These are phyloP conservation scores for Epichloe elymi DNA, from an alignment of 2,329 filamentous ascomycete species.

Conservation along the genomic window DNA sequence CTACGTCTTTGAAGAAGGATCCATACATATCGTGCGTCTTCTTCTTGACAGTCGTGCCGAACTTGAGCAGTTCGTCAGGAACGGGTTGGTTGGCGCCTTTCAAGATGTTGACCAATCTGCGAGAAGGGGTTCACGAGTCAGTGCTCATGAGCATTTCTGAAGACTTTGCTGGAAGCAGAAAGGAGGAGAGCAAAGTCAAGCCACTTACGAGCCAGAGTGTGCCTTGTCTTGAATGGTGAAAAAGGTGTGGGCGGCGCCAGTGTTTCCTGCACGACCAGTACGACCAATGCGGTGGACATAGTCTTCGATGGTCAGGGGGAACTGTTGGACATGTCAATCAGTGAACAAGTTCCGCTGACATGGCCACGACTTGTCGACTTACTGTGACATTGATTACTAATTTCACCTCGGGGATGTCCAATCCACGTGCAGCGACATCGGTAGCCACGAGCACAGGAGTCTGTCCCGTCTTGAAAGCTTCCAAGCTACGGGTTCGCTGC, in stretches of 20 bases:
- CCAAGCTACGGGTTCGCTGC: conserved; percentile 73
- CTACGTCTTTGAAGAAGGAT: conserved; percentile 86
- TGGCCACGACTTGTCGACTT: conserved; percentile 13
- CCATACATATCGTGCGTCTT: conserved; percentile 94
- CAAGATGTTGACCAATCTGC: conserved; percentile 80
- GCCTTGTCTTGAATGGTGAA: conserved; percentile 94
- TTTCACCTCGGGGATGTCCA: conserved; percentile 93
- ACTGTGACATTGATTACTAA: conserved; percentile 84
- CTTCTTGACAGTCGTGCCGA: conserved; percentile 97
- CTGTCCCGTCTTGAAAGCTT: conserved; percentile 77
- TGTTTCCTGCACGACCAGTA: conserved; percentile 84
- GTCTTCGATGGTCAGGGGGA: conserved; percentile 90
- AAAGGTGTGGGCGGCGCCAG: conserved; percentile 77
- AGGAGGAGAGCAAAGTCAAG: neutral
- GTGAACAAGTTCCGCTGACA: conserved; percentile 5
- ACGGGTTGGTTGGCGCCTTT: conserved; percentile 86
- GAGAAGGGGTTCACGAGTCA: neutral
- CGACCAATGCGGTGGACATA: conserved; percentile 96
- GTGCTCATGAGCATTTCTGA: neutral
- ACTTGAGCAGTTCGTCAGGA: conserved; percentile 83
- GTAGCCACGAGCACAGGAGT: conserved; percentile 85
- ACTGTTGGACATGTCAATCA: conserved; percentile 31
- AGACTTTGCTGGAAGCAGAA: neutral
- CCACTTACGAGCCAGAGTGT: conserved; percentile 71
- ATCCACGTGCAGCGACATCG: conserved; percentile 84